Evolutionary conservation across 768 basidiomycete genomes (phyloP), one percentile per base, ranked within the genome.

Genomic region (Hortiboletus flavorubellus): DNA sequence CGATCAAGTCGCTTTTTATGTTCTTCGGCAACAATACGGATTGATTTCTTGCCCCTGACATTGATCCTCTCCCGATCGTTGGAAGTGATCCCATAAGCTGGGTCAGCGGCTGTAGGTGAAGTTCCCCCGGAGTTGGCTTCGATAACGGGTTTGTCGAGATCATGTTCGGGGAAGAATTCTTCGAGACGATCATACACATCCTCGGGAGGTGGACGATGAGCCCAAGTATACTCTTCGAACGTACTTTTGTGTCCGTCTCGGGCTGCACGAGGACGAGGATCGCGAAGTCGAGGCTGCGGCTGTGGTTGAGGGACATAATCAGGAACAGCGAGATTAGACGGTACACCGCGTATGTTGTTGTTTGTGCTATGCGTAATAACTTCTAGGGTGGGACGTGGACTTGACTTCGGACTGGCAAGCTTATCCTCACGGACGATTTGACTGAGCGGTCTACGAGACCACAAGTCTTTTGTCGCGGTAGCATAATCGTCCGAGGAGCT

Each of bases 141-240:
- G 51, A 98, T 90, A 59, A 98, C 88, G 2, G 95, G 94, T 67
- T 93, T 90, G 71, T 98, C 97, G 46, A 98, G 83, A 65, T 98
- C 94, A 67, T 97, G 91, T 60, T 89, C 87, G 1, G 96, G 95
- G 80, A 99, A 99, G 77, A 92, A 98, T 57, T 89, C 86, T 62
- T 98, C 92, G 8, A 99, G 79, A 53, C 90, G 85, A 41, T 98
- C 89, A 67, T 93, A 93, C 42, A 99, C 89, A 61, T 91, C 89
- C 73, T 98, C 97, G 0, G 94, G 85, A 43, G 86, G 84, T 30
- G 95, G 95, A 63, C 94, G 90, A 56, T 87, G 85, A 37, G 91
- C 89, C 94, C 93, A 97, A 21, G 88, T 87, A 53, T 81, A 79
- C 61, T 84, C 86, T 14, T 80, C 83, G 59, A 91, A 89, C 5